Base-by-base conservation (phyloP, 805 yeast genomes). In the Babjeviella inositovora region DNA sequence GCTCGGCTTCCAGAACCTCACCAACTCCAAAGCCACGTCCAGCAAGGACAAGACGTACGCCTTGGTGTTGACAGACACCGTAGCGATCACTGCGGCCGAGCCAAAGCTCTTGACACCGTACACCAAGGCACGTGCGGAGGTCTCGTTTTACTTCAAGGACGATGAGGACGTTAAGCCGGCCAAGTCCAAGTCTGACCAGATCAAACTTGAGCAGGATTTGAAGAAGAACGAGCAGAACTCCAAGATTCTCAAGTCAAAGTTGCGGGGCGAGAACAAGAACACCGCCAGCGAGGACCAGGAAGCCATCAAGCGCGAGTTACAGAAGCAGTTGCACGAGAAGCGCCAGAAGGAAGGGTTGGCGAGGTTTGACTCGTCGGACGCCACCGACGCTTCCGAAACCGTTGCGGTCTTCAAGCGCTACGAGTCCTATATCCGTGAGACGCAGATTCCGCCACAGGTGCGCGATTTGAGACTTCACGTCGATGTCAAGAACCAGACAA, bases 401-500 rank as follows among this genome's bases (percentile, higher is more conserved):
- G 69, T 63, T 38, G 74, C 73, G 3, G 73, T 71, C n/a, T 85
- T 87, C 59, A 81, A 80, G 41, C 77, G 77, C 43, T 90, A 80
- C 49, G 98, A 87, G 53, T 84, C 97, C 0, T 87, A 87, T 47
- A 71, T 85, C 24, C 64, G 96, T 37, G 98, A 87, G 43, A 60
- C 90, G 3, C 97, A 90, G 57, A 73, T 87, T 32, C 97, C 98
- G 19, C 50, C 57, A 17, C 65, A 66, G 36, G 92, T 84, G 11
- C 69, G 73, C 38, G 95, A 85, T 43, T 58, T 90, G 45, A 72
- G 72, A 41, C 70, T 87, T 29, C 85, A 76, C 43, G 84, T 90
- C 28, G 98, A 87, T 45, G 61, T 69, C 44, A 81, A 79, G 39
- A 66, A 77, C 28, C 95, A 85, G 50, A 79, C 96, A 2, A 76